Conservation (phyloP, 768 basidiomycete genomes). For the Daedaleopsis nitida region DNA sequence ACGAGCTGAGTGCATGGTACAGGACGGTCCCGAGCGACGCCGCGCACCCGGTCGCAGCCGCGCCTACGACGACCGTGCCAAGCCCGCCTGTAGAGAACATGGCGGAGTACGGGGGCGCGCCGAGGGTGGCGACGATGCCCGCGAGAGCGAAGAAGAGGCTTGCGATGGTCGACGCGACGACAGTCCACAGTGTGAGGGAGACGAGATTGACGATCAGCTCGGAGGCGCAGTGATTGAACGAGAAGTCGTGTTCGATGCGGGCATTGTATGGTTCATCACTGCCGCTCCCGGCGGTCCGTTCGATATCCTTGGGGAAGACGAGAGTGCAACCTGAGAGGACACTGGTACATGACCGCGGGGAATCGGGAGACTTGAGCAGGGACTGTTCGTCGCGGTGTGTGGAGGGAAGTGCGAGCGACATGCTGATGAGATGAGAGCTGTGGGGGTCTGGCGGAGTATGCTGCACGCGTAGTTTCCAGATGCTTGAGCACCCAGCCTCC, state of each 20-base stretch:
- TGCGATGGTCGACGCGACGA: neutral
- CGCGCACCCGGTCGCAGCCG: too few species aligned
- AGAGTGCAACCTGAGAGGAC: neutral
- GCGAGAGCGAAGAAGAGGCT: neutral
- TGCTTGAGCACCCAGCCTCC: neutral
- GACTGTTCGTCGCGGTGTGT: neutral
- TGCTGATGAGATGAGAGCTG: neutral
- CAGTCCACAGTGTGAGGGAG: neutral
- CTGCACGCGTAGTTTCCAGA: neutral
- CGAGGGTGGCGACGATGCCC: neutral
- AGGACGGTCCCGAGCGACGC: neutral
- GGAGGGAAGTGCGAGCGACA: neutral
- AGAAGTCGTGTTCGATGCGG: neutral
- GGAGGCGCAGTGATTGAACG: neutral
- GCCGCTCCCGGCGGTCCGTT: neutral
- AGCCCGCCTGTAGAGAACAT: neutral
- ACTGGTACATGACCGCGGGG: neutral
- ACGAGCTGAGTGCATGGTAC: neutral
- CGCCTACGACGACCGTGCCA: neutral
- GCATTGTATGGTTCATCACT: neutral
- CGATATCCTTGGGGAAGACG: neutral
- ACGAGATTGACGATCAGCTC: neutral
- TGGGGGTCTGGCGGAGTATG: neutral
- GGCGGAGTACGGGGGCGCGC: neutral
- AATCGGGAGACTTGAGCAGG: neutral